Evolutionary conservation across 2,329 filamentous ascomycete genomes (phyloP), one percentile per base, ranked within the genome.

Genomic region (Claviceps spartinae): DNA sequence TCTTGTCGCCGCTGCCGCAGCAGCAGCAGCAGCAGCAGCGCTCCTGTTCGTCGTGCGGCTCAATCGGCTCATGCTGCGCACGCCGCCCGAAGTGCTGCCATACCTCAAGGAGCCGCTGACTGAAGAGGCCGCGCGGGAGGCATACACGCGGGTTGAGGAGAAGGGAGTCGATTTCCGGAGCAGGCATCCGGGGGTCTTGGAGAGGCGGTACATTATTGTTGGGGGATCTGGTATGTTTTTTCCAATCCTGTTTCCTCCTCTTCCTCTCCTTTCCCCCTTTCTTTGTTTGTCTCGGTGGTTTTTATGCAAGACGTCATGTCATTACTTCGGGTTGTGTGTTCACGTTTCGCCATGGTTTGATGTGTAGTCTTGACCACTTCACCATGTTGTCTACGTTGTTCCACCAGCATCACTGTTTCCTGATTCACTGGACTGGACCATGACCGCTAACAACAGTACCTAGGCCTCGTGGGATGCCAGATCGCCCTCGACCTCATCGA

Each of bases 381-480:
- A 11, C 30, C 30, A 34, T 11, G 9, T 11, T 34, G 9, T 4
- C 30, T 34, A 34, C 30, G 1, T 34, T 34, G 1, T 4, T 34
- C 30, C 9, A 34, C 30, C 30, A 11, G 30, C 30, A 34, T 34
- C 30, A 34, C 30, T 34, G 3, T 34, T 34, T 34, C 30, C 30
- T 34, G 30, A 11, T 34, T 34, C 30, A 34, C 30, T 34, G 30
- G 30, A 34, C 30, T 11, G 30, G 3, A 34, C 9, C 30, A 34
- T 34, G 9, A 34, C 30, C 30, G 30, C 30, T 34, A 4, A 34
- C 4, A 11, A 11, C 11, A 34, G 30, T n/a, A 20, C 2, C 18
- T 18, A 77, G 76, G 77, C 5, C 70, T 79, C 36, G 74, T 81
- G 2, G 78, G 77, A 3, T 72, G 75, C 36, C 74, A 73, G 61